Percentiles rank a stretch among this genome's conserved stretches.
Evolutionary conservation across 176 grass and related monocot species (phyloP).

Genomic region (Dendrocalamus sinicus): DNA sequence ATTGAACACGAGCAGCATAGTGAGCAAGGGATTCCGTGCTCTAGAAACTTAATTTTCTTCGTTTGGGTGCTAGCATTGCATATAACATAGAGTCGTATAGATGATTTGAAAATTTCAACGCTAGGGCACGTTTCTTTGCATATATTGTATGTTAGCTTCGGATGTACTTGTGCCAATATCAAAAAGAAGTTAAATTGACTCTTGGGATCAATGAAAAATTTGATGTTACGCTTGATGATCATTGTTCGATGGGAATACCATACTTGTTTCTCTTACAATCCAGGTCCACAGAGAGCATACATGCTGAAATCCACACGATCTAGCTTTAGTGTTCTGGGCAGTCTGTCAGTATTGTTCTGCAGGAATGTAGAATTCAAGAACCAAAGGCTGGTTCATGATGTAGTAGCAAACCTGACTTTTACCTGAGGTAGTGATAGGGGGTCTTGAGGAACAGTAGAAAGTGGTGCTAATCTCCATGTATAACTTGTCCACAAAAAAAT

Average conservation of each 20-base stretch:
- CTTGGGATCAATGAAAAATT: not conserved
- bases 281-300: not conserved
- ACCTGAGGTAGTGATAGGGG: not conserved
- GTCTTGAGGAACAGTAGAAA: not conserved
- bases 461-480: not conserved
- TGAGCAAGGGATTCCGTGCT: not conserved
- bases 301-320: not conserved
- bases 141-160: not conserved
- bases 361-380: not conserved
- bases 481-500: not conserved
- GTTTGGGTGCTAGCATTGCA: not conserved
- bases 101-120: not conserved
- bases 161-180: not conserved
- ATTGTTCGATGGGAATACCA: not conserved
- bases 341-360: not conserved
- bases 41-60: not conserved
- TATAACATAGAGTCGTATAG: not conserved
- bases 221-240: not conserved
- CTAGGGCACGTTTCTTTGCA: not conserved
- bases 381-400: not conserved
- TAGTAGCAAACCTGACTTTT: not conserved
- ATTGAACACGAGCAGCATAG: not conserved
- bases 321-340: not conserved
- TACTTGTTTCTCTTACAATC: not conserved
- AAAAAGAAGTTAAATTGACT: not conserved